Conservation (phyloP, 257 asterid genomes). For the Paulownia fortunei region DNA sequence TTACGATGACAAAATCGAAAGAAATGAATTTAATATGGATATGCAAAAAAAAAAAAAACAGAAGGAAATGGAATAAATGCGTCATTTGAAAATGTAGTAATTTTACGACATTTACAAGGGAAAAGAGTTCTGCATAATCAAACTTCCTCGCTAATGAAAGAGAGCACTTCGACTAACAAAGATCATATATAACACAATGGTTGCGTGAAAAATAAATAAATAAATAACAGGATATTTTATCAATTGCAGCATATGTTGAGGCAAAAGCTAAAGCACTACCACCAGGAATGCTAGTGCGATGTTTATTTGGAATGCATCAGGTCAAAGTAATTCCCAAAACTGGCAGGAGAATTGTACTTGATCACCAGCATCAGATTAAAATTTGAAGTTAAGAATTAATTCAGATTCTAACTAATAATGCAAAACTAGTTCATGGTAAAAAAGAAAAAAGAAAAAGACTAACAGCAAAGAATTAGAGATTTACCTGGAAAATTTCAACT, state of each 20-base stretch:
- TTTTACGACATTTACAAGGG: too few species aligned
- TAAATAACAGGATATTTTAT: too few species aligned
- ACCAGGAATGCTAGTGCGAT: neutral
- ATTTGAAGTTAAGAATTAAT: neutral
- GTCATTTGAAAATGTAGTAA: neutral
- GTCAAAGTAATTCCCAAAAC: neutral
- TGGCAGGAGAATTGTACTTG: neutral
- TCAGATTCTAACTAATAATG: slow-evolving; percentile 13
- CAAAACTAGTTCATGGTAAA: neutral
- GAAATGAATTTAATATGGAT: neutral
- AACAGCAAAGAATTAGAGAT: neutral
- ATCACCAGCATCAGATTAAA: neutral
- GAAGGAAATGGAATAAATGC: neutral
- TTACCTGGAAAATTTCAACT: slow-evolving; percentile 84
- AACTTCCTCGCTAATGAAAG: too few species aligned
- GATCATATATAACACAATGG: too few species aligned
- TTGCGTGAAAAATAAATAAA: too few species aligned
- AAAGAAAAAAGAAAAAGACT: neutral
- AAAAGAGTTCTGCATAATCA: too few species aligned
- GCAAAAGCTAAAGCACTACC: neutral
- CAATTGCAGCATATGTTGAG: neutral
- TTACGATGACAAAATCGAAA: neutral
- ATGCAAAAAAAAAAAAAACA: too few species aligned
- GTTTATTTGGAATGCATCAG: neutral
- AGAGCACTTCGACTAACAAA: too few species aligned